These are phyloP conservation scores for Phytophthora chlamydospora DNA, from an alignment of 352 stramenopile genomes.

Conservation along the genomic window DNA sequence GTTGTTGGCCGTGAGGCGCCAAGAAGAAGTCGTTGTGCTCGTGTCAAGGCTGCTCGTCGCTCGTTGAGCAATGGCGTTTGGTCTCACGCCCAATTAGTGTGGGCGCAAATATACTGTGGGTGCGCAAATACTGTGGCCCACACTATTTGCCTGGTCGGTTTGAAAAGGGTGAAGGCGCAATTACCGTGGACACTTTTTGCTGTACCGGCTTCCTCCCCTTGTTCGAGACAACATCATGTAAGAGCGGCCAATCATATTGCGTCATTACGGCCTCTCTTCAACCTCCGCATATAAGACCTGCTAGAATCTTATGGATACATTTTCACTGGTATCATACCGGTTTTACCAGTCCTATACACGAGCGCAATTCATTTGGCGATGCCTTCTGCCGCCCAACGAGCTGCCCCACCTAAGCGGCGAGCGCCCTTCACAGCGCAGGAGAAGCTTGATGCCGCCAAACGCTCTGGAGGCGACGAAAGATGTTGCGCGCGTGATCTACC, in stretches of 20 bases:
- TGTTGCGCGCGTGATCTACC: no score
- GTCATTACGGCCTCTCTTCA: background rate
- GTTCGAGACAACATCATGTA: constrained; percentile 3
- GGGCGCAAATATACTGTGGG: constrained; percentile 1
- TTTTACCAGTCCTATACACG: background rate
- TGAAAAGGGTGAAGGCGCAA: background rate
- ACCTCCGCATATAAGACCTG: constrained; percentile 2
- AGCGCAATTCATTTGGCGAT: constrained; percentile 9
- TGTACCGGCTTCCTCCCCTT: constrained; percentile 8
- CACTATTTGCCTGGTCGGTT: background rate
- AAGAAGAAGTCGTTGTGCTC: background rate
- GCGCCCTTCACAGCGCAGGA: background rate
- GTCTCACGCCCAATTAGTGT: no score
- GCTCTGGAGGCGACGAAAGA: background rate
- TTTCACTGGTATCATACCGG: constrained; percentile 1
- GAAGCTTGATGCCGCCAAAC: background rate
- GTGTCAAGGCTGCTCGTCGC: no score
- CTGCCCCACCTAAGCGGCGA: background rate
- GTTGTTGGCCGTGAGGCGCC: no score
- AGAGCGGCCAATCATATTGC: constrained; percentile 8
- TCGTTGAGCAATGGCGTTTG: no score
- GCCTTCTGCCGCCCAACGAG: background rate
- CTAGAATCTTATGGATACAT: constrained; percentile 4
- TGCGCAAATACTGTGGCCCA: background rate
- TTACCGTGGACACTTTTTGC: background rate